Percentiles rank a stretch among this genome's conserved stretches.
Conservation (phyloP, 2,329 filamentous ascomycete genomes). For the Alternaria tenuissima region DNA sequence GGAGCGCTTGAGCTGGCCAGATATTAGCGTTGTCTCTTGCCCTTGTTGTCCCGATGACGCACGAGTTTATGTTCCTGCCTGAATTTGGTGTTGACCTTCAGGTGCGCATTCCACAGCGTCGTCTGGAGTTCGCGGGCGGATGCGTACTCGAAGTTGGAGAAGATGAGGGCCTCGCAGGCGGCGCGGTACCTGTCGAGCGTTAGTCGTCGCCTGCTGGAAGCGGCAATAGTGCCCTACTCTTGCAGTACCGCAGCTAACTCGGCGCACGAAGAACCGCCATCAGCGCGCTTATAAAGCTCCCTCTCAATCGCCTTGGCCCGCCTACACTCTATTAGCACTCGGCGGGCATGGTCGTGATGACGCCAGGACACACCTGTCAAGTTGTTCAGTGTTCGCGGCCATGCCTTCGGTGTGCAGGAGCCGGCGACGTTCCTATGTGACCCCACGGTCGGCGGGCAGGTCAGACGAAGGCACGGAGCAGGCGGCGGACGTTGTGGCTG, state of each 20-base stretch:
- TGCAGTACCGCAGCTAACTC: constrained; percentile 57
- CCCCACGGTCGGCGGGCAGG: constrained; percentile 63
- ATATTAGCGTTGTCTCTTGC: constrained; percentile 13
- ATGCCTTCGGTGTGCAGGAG: constrained; percentile 43
- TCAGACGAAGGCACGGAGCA: constrained; percentile 66
- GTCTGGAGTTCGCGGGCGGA: constrained; percentile 70
- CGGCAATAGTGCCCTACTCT: constrained; percentile 38
- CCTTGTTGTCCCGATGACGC: constrained; percentile 11
- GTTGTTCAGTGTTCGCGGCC: constrained; percentile 59
- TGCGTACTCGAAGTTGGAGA: constrained; percentile 74
- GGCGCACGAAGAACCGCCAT: constrained; percentile 59
- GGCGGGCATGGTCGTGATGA: neutral
- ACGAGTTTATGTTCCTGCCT: constrained; percentile 62
- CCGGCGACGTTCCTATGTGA: constrained; percentile 50
- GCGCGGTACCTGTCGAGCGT: constrained; percentile 68
- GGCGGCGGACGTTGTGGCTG: constrained; percentile 56
- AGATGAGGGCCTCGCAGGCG: constrained; percentile 75
- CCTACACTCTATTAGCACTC: constrained; percentile 41
- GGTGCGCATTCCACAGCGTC: constrained; percentile 81
- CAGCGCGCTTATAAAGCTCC: constrained; percentile 59
- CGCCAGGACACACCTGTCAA: constrained; percentile 59
- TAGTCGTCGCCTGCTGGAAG: constrained; percentile 22
- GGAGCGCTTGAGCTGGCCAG: constrained; percentile 55
- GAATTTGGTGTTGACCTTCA: constrained; percentile 79
- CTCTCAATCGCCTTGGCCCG: constrained; percentile 59